Evolutionary conservation across 441 rosid species (phyloP).

Genomic region (Hypseocharis bilobata): DNA sequence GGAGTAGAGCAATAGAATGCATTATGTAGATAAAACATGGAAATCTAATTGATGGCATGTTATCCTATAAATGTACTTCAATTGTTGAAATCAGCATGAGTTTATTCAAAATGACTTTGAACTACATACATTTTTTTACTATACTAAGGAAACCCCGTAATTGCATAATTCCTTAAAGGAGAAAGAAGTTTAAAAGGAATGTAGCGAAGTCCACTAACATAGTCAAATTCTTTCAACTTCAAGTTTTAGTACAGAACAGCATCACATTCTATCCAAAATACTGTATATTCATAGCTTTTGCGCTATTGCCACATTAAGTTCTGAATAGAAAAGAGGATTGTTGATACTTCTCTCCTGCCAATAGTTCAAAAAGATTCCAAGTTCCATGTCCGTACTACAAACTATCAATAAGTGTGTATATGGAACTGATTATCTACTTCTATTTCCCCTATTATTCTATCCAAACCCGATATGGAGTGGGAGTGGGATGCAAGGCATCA

Average conservation of each 20-base stretch:
- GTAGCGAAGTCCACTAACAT: too few species aligned
- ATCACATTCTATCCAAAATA: not conserved
- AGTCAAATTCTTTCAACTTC: not conserved
- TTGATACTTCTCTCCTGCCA: not conserved
- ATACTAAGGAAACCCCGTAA: too few species aligned
- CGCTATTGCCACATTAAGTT: not conserved
- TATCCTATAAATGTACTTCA: too few species aligned
- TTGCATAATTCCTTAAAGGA: too few species aligned
- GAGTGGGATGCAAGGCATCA: not conserved
- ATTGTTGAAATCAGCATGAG: too few species aligned
- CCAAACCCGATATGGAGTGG: not conserved
- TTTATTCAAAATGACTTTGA: too few species aligned
- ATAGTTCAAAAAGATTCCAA: not conserved
- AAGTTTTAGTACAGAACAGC: not conserved
- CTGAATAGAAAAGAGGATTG: not conserved
- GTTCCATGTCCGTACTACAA: not conserved
- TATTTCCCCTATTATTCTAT: not conserved
- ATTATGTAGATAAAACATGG: too few species aligned
- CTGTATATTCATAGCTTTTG: not conserved
- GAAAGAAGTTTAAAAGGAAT: too few species aligned
- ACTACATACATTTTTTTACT: too few species aligned
- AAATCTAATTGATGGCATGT: too few species aligned
- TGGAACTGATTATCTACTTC: not conserved
- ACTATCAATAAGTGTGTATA: not conserved
- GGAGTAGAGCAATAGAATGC: too few species aligned